Base-by-base conservation (phyloP, 306 rosid species). In the Leucaena leucocephala region DNA sequence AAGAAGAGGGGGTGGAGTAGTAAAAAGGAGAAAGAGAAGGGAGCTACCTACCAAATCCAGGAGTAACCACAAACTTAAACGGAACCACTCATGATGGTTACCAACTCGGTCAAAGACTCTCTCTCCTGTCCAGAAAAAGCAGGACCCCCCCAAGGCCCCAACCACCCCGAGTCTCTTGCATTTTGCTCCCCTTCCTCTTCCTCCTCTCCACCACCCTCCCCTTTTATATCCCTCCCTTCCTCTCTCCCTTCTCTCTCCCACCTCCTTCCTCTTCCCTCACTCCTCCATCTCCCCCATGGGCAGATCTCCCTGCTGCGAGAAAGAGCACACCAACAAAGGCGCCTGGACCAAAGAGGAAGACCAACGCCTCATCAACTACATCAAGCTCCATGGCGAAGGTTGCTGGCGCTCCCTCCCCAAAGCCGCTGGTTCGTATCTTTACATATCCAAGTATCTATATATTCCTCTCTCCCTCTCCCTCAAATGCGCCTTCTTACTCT, bases 271-370 rank as follows among this genome's bases (percentile, higher is more conserved):
- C 3, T 2, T 7, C 71, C n/a, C 68, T 40, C 42, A 42, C 7
- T 42, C 7, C 9, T 42, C 44, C 38, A 21, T 44, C 7, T 45
- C 15, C 38, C 12, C 67, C 80, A 84, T 82, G 88, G 85, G 83
- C 40, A 85, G 91, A 74, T 76, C 84, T 71, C 90, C 91, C 39
- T 91, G 90, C 11, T 87, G 90, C 16, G 88, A 87, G 69, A 87
- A 84, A 74, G 84, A 79, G 38, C 85, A 89, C 77, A 87, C 83
- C 0, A 78, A 78, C 72, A 90, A 82, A 80, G 93, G 93, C 35
- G 77, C 93, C 34, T 91, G 93, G 96, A 77, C 91, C 44, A 91
- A 81, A 80, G 88, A 87, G 17, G 96, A 91, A 81, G 96, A 91
- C 7, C 66, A 87, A 35, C 84, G 83, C 52, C 96, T 91, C 80